Conservation (phyloP, 345 rosid species). For the Eucalyptus cloeziana region DNA sequence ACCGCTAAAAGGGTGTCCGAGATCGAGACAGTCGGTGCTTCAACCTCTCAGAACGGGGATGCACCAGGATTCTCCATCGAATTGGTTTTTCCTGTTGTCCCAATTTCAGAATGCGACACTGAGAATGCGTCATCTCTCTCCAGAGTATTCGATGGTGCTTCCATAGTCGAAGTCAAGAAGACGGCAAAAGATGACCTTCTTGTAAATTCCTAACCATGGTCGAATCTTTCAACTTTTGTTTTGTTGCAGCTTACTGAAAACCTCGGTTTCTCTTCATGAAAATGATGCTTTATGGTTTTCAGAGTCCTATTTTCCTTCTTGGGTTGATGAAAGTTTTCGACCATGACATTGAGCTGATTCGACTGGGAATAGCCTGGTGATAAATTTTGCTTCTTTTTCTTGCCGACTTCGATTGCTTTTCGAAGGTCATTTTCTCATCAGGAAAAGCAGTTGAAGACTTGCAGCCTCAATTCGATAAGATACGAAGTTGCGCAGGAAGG, state of each 20-base stretch:
- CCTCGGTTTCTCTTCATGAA: background rate
- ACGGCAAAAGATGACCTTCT: constrained; percentile 27
- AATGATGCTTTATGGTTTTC: background rate
- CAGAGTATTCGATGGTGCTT: constrained; percentile 36
- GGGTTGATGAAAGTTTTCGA: background rate
- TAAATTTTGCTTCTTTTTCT: background rate
- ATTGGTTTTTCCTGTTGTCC: constrained; percentile 38
- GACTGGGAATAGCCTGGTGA: background rate
- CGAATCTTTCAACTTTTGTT: background rate
- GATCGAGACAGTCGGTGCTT: background rate
- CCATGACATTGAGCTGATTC: background rate
- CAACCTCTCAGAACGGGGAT: constrained; percentile 12
- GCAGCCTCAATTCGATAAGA: constrained; percentile 38
- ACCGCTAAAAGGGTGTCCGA: constrained; percentile 43
- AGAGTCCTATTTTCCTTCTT: background rate
- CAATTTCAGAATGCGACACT: constrained; percentile 17
- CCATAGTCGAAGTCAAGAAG: constrained; percentile 40
- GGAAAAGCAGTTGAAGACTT: constrained; percentile 37
- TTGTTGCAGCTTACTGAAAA: background rate
- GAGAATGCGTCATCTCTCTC: constrained; percentile 12
- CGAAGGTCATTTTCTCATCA: constrained; percentile 59
- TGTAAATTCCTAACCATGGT: constrained; percentile 18
- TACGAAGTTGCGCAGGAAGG: constrained; percentile 32
- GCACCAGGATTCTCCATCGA: constrained; percentile 24
- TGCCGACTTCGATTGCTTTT: background rate